Evolutionary conservation across 2,329 filamentous ascomycete genomes (phyloP).

Genomic region (Hymenoscyphus scutula): DNA sequence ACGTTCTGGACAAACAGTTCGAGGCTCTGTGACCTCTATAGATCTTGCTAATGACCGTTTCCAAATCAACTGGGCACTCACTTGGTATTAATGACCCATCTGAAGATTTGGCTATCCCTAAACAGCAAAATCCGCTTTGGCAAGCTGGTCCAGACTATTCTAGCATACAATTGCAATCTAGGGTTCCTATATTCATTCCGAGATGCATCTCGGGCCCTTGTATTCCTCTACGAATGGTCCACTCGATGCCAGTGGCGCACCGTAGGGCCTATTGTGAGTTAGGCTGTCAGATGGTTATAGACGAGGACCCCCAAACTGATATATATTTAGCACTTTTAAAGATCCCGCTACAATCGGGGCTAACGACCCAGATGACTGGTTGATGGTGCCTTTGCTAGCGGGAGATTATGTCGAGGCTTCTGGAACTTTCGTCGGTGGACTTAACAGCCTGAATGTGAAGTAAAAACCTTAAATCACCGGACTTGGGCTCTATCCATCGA

Average conservation of each 20-base stretch:
- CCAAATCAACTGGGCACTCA: not conserved
- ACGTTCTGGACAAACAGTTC: not conserved
- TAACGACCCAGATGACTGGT: constrained; percentile 37
- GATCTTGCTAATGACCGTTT: not conserved
- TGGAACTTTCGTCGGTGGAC: constrained; percentile 35
- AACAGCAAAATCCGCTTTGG: constrained; percentile 41
- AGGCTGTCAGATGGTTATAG: constrained; percentile 41
- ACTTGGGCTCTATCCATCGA: no score
- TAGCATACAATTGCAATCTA: constrained; percentile 42
- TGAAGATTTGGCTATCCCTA: constrained; percentile 37
- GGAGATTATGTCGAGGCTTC: constrained; percentile 43
- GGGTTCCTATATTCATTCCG: not conserved
- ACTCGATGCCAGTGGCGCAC: not conserved
- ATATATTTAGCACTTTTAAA: constrained; percentile 13
- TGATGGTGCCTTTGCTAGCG: constrained; percentile 42
- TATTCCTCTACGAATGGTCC: not conserved
- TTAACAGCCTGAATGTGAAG: constrained; percentile 38
- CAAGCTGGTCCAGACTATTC: constrained; percentile 48
- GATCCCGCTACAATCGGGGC: constrained; percentile 14
- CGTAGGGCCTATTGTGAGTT: not conserved
- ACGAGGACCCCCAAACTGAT: constrained; percentile 7
- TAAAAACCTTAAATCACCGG: no score
- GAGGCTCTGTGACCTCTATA: not conserved
- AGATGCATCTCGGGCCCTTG: not conserved
- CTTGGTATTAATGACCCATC: not conserved